Base-by-base conservation (phyloP, 2,329 filamentous ascomycete species). In the Talaromyces funiculosus region DNA sequence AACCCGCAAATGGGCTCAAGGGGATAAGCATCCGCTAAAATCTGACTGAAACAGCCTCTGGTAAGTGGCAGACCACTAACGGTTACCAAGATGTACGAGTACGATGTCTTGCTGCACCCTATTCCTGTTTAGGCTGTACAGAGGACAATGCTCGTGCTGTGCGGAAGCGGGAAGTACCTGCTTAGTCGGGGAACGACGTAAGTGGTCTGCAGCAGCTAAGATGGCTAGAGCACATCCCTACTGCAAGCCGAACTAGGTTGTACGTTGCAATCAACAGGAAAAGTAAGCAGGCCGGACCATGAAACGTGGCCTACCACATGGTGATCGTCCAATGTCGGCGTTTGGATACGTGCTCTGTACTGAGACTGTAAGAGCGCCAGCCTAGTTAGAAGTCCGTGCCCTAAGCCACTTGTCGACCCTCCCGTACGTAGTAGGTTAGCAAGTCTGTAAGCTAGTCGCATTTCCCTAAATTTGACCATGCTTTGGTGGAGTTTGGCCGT, bases 111-210 rank as follows among this genome's bases (percentile, higher is more conserved):
- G 43, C 43, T 47, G 43, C 43, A 47, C 7, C 24, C 43, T 47
- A 47, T 16, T 33, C 47, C 29, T 14, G 29, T 20, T 51, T n/a
- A 51, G 47, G 47, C 26, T 35, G 18, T 49, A 49, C 45, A 8
- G 26, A 31, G n/a, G 47, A 10, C n/a, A 33, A 3, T 33, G 45
- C 10, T 33, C 12, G 18, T 51, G 47, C 29, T 51, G 4, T 51
- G 26, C 47, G 47, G 47, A 51, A 51, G 47, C n/a, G 29, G 47
- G 47, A 51, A 51, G 47, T 51, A 33, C 47, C 47, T 51, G 26
- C 47, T 33, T 10, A 49, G 45, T 31, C 45, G 24, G 14, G 5
- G 16, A 47, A 29, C 10, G 43, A 24, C 43, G 43, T 47, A 47
- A 22, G 42, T 45, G 22, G 42, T 29, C 24, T 29, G 20, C 26